These are phyloP conservation scores for Trametes coccinea DNA, from an alignment of 768 basidiomycete species.

Conservation along the genomic window DNA sequence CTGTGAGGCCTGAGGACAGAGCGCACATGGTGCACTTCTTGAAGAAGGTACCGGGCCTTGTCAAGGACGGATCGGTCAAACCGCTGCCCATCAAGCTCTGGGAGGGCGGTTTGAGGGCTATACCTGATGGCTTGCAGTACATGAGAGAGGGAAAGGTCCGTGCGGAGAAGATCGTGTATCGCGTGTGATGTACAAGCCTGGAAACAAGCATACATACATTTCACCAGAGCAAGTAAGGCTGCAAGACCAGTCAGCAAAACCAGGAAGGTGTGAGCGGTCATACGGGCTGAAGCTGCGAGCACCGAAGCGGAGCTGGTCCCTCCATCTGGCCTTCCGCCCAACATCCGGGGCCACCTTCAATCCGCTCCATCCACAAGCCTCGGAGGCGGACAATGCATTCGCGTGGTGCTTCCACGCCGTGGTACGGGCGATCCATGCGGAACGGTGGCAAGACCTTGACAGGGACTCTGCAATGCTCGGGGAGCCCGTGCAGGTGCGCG, in stretches of 20 bases:
- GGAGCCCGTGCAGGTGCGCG: not conserved
- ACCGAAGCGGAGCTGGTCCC: not conserved
- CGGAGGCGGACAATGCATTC: slow-evolving; percentile 2
- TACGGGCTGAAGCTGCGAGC: not conserved
- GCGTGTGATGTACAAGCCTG: not conserved
- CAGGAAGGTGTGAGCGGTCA: too few species aligned
- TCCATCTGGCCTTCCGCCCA: not conserved
- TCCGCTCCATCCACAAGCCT: slow-evolving; percentile 10
- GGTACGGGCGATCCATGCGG: not conserved
- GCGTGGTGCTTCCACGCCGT: slow-evolving; percentile 2
- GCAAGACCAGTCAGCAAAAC: too few species aligned
- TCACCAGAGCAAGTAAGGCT: too few species aligned
- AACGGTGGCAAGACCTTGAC: slow-evolving; percentile 13
- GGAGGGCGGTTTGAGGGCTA: slow-evolving; percentile 28
- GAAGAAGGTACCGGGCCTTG: slow-evolving; percentile 22
- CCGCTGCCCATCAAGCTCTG: slow-evolving; percentile 30
- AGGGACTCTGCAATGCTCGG: not conserved
- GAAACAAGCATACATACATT: too few species aligned
- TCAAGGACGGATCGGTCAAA: slow-evolving; percentile 25
- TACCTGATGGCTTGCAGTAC: slow-evolving; percentile 29
- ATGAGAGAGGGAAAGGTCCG: slow-evolving; percentile 34
- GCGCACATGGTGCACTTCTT: slow-evolving; percentile 28
- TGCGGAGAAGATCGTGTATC: slow-evolving; percentile 34
- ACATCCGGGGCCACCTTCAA: slow-evolving; percentile 13
- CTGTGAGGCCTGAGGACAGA: slow-evolving; percentile 24